A percentile compares a stretch with the other conserved stretches of the same genome.
Conservation (phyloP, 2,329 filamentous ascomycete species). For the Colletotrichum sp. region DNA sequence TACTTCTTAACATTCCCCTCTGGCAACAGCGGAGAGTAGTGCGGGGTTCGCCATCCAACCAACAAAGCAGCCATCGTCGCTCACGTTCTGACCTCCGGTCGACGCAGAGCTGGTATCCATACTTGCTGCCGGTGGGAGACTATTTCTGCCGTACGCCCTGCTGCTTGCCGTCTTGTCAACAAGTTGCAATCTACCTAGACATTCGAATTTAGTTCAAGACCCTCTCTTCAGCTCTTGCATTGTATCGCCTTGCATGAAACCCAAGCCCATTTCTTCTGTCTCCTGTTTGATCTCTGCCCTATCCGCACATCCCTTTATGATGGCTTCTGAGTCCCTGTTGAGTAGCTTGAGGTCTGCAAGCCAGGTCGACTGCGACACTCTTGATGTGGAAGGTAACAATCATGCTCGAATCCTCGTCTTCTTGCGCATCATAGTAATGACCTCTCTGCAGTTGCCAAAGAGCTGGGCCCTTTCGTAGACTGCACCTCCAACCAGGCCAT, state of each 20-base stretch:
- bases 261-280: background rate
- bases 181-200: background rate
- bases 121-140: background rate
- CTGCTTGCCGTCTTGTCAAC: background rate
- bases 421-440: conserved; percentile 2
- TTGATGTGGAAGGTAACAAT: conserved; percentile 35
- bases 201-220: background rate
- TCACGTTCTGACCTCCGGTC: background rate
- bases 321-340: conserved; percentile 8
- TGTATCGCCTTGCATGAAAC: background rate
- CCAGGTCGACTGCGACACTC: conserved; percentile 40
- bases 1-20: background rate
- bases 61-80: background rate
- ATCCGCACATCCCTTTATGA: background rate
- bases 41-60: background rate
- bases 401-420: background rate
- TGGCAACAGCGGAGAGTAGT: background rate
- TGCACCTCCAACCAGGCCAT: conserved; percentile 43
- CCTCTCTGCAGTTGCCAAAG: conserved; percentile 29
- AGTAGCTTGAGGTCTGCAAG: conserved; percentile 21
- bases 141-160: background rate
- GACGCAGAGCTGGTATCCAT: background rate
- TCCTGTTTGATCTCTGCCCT: background rate
- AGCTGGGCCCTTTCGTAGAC: conserved; percentile 38
- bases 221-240: background rate